Conservation (phyloP, 352 stramenopile genomes). For the Thalassiosira livingstoniorum region DNA sequence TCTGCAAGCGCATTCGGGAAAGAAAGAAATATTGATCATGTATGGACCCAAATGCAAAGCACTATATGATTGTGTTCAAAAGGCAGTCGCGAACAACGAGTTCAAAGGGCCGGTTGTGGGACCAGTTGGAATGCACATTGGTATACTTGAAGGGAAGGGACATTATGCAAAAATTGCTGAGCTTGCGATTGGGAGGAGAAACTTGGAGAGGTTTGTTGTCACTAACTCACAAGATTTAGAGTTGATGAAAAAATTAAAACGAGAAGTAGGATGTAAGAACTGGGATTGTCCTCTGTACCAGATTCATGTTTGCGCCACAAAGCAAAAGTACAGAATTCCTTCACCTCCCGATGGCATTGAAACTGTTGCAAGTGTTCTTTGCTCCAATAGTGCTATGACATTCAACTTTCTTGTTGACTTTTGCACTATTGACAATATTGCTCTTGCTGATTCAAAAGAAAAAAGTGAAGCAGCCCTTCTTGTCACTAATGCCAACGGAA, state of each 20-base stretch:
- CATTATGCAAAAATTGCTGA: slow-evolving; percentile 80
- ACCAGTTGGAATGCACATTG: slow-evolving; percentile 85
- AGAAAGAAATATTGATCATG: slow-evolving; percentile 59
- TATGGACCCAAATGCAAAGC: slow-evolving; percentile 66
- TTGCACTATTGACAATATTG: slow-evolving; percentile 74
- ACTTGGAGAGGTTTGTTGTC: slow-evolving; percentile 80
- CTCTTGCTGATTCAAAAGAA: slow-evolving; percentile 75
- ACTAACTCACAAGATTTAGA: slow-evolving; percentile 72
- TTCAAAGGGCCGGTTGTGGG: slow-evolving; percentile 80
- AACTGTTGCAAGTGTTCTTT: slow-evolving; percentile 76
- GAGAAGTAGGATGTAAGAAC: slow-evolving; percentile 60
- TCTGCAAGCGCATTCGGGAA: slow-evolving; percentile 55
- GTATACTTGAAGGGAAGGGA: slow-evolving; percentile 81
- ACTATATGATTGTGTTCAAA: slow-evolving; percentile 32
- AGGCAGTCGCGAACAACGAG: slow-evolving; percentile 44
- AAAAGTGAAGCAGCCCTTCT: slow-evolving; percentile 73
- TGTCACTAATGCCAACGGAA: slow-evolving; percentile 49
- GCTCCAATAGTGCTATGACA: slow-evolving; percentile 79
- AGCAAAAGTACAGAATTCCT: slow-evolving; percentile 70
- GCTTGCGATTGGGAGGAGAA: slow-evolving; percentile 57
- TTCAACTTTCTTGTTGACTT: slow-evolving; percentile 86
- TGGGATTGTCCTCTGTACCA: slow-evolving; percentile 76
- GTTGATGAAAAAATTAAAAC: slow-evolving; percentile 68
- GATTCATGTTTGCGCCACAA: slow-evolving; percentile 39
- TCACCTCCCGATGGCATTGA: slow-evolving; percentile 67